These are phyloP conservation scores for Petunia hybrid DNA, from an alignment of 305 asterid genomes.

Conservation along the genomic window DNA sequence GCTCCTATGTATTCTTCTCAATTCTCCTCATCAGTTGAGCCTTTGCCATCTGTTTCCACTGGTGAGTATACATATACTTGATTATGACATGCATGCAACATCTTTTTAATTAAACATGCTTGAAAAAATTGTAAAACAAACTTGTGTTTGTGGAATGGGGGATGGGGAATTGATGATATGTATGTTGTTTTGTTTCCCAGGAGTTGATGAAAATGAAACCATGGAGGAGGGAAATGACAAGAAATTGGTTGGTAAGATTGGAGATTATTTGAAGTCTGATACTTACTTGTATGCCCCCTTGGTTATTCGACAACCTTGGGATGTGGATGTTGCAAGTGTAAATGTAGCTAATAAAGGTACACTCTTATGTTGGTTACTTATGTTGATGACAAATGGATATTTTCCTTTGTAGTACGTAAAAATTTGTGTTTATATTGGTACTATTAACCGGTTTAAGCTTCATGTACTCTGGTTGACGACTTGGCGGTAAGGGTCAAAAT, in stretches of 20 bases:
- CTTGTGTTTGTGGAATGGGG: background rate
- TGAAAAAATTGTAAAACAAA: too few relatives aligned
- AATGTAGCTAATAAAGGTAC: conserved; percentile 26
- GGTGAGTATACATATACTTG: conserved; percentile 39
- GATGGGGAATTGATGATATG: background rate
- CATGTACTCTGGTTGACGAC: background rate
- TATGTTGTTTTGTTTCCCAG: conserved; percentile 40
- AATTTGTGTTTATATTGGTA: background rate
- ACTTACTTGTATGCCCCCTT: conserved; percentile 64
- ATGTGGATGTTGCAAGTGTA: conserved; percentile 31
- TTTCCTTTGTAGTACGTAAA: background rate
- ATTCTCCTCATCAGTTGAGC: conserved; percentile 1
- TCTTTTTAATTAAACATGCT: too few relatives aligned
- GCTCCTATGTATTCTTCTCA: conserved; percentile 50
- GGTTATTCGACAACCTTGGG: conserved; percentile 35
- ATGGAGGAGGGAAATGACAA: conserved; percentile 35
- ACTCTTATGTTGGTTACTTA: background rate
- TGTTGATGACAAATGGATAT: background rate
- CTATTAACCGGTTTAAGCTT: background rate
- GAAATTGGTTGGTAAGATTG: conserved; percentile 37
- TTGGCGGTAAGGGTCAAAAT: background rate
- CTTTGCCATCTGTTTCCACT: conserved; percentile 28
- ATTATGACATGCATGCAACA: too few relatives aligned
- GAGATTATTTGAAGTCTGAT: conserved; percentile 58
- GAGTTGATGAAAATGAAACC: conserved; percentile 37